A percentile compares a stretch with the other conserved stretches of the same genome.
Evolutionary conservation across 139 green algal genomes (phyloP).

Genomic region (Picochlorum sp.): DNA sequence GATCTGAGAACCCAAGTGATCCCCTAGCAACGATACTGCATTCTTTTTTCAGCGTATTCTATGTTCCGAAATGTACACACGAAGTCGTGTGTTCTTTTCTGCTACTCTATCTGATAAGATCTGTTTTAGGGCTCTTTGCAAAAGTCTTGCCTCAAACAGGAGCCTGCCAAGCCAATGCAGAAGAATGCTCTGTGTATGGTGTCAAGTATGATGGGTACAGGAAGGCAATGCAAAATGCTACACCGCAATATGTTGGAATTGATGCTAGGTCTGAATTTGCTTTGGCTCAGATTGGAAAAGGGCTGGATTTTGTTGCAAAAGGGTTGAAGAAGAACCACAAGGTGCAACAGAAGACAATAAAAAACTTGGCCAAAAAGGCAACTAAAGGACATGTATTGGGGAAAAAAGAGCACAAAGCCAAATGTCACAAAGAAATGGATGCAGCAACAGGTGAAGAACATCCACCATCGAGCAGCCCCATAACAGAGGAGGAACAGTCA

Average conservation of each 20-base stretch:
- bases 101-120: conserved; percentile 13
- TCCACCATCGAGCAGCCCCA: no score
- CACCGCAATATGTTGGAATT: conserved; percentile 7
- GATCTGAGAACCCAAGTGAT: conserved; percentile 12
- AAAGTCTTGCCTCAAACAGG: conserved; percentile 10
- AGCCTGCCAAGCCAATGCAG: neutral
- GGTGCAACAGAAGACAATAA: neutral
- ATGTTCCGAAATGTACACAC: conserved; percentile 16
- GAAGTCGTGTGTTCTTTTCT: conserved; percentile 18
- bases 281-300: conserved; percentile 2
- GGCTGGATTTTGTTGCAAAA: conserved; percentile 2
- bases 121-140: conserved; percentile 14
- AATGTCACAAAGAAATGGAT: neutral
- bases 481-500: neutral
- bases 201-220: conserved; percentile 33
- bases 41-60: conserved; percentile 18
- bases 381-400: neutral
- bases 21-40: conserved; percentile 11
- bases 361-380: neutral
- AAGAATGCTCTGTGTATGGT: conserved; percentile 3
- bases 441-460: neutral
- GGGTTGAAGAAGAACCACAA: neutral
- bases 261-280: conserved; percentile 8
- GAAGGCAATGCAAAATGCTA: conserved; percentile 15
- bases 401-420: neutral